Evolutionary conservation across 176 grass and related monocot species (phyloP).

Genomic region (Chloris gayana): DNA sequence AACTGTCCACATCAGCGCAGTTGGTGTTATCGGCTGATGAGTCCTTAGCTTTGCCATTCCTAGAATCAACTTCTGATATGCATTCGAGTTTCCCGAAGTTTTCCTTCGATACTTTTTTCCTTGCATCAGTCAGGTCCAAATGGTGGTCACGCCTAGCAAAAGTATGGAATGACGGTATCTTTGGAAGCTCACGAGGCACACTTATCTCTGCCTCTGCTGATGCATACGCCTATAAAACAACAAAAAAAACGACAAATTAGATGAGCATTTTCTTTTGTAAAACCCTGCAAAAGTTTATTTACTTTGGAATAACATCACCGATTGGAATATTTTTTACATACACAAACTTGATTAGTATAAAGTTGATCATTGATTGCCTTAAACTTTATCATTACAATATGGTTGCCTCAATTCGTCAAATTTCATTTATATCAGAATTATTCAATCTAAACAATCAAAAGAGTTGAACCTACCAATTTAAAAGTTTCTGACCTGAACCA

Average conservation of each 20-base stretch:
- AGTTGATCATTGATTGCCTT: neutral
- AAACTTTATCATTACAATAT: neutral
- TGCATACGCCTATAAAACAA: slow-evolving; percentile 74
- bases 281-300: slow-evolving; percentile 8
- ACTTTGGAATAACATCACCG: neutral
- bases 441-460: slow-evolving; percentile 17
- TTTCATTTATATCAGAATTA: slow-evolving; percentile 5
- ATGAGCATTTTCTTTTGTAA: slow-evolving; percentile 15
- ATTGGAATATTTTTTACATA: slow-evolving; percentile 17
- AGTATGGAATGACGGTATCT: slow-evolving; percentile 94
- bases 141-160: slow-evolving; percentile 82
- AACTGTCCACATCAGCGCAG: slow-evolving; percentile 67
- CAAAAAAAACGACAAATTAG: slow-evolving; percentile 25
- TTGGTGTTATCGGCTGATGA: slow-evolving; percentile 49
- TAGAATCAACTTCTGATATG: slow-evolving; percentile 71
- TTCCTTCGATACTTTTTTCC: slow-evolving; percentile 61
- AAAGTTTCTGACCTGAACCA: neutral
- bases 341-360: slow-evolving; percentile 1
- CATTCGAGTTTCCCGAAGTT: slow-evolving; percentile 70
- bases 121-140: slow-evolving; percentile 77
- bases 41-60: slow-evolving; percentile 69
- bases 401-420: neutral
- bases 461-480: neutral
- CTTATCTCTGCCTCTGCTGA: slow-evolving; percentile 78
- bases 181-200: slow-evolving; percentile 77